Evolutionary conservation across 2,329 filamentous ascomycete species (phyloP), one percentile per base, ranked within the genome.

Genomic region (Curvularia eragrostidis): DNA sequence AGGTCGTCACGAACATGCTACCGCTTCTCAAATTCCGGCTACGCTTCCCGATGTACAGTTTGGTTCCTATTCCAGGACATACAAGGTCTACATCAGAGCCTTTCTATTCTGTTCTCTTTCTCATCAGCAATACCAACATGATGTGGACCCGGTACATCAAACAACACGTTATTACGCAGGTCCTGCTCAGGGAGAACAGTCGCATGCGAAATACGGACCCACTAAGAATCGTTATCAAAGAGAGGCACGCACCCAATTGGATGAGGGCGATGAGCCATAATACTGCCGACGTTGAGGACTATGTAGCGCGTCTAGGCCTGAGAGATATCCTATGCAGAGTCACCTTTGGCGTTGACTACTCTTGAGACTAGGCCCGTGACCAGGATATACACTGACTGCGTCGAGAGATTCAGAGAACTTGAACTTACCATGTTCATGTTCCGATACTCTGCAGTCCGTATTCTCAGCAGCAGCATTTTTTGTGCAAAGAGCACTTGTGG

Each of bases 11-110:
- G 13, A 62, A 70, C 19, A 36, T 68, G 3, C 38, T 65, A 9
- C 52, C 41, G 1, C 42, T 71, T 5, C 36, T 72, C n/a, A 69
- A 62, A 34, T 61, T 67, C 42, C 65, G 55, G 12, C 24, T 52
- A 2, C 60, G 55, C 15, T 66, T 65, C n/a, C 69, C 69, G 1
- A 24, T 57, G 0, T 65, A 62, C 36, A 54, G 7, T 18, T 53
- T 71, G 21, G 36, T 19, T 3, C 36, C 53, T 13, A 2, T 38
- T 3, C 5, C 44, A n/a, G n/a, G 10, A 6, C 24, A 9, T 21
- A 3, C 3, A 15, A 19, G n/a, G 3, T 9, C 32, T 3, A 12
- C 30, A 1, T 8, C 18, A 12, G n/a, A 18, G 5, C 13, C 7
- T 2, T 19, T 36, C 0, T 7, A 30, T 9, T 32, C 26, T 15